Evolutionary conservation across 140 eudicot species (phyloP).

Genomic region (Bidens hawaiensis): DNA sequence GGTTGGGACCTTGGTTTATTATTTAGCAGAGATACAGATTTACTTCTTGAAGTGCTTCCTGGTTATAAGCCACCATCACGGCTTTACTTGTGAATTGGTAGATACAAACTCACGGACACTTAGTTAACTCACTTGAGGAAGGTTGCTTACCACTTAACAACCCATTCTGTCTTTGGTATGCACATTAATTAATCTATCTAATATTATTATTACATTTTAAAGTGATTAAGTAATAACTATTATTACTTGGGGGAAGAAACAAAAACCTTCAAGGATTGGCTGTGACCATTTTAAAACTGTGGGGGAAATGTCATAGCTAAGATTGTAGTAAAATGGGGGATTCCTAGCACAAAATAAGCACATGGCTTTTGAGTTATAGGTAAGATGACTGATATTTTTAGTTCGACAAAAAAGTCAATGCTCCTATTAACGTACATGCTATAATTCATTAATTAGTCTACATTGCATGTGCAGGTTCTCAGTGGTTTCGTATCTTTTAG

Average conservation of each 20-base stretch:
- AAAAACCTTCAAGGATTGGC: constrained; percentile 93
- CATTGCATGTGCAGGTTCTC: constrained; percentile 65
- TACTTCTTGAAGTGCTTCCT: constrained; percentile 74
- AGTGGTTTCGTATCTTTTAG: no score
- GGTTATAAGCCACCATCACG: constrained; percentile 79
- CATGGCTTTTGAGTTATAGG: constrained; percentile 94
- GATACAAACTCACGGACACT: constrained; percentile 60
- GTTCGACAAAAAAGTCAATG: constrained; percentile 29
- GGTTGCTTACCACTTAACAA: constrained; percentile 73
- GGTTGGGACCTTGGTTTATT: constrained; percentile 83
- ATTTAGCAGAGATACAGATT: constrained; percentile 98
- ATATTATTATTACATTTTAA: no score
- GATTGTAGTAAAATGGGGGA: constrained; percentile 90
- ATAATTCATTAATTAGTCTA: no score
- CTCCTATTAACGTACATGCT: no score
- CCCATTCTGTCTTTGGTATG: constrained; percentile 92
- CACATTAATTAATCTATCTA: not conserved
- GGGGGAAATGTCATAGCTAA: constrained; percentile 91
- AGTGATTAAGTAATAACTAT: not conserved
- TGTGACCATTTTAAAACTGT: constrained; percentile 73
- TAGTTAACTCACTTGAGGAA: constrained; percentile 86
- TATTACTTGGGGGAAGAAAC: constrained; percentile 71
- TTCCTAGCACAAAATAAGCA: constrained; percentile 84
- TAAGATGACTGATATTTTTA: constrained; percentile 18
- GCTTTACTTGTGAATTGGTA: constrained; percentile 53